Percentiles rank a stretch among this genome's conserved stretches.
phyloP scores from a whole-genome alignment of 257 asterid genomes.

The Solanum corneliomulleri region DNA sequence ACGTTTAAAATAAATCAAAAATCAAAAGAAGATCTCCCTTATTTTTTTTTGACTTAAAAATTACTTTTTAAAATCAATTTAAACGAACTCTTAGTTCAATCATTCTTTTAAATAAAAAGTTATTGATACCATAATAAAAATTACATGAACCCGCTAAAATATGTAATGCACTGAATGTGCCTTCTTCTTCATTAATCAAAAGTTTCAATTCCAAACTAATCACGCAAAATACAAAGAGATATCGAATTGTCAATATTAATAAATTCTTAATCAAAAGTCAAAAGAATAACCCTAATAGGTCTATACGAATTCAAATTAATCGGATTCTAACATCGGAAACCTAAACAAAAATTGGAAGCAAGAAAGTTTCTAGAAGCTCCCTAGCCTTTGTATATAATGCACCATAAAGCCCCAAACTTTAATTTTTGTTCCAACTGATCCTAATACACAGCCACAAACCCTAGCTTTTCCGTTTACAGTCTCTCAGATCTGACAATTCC shows the following conservation, averaged over 20 bases:
- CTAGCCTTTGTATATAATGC: neutral
- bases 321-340: neutral
- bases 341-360: neutral
- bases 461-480: conserved; percentile 10
- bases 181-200: neutral
- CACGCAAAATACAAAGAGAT: too few species aligned
- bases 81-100: too few species aligned
- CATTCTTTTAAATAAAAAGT: too few species aligned
- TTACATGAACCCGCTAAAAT: neutral
- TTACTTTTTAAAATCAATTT: too few species aligned
- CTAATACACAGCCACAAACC: conserved; percentile 16
- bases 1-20: too few species aligned
- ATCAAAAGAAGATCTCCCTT: too few species aligned
- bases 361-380: neutral
- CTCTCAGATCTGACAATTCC: conserved; percentile 25
- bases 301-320: neutral
- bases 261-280: neutral
- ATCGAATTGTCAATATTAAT: too few species aligned
- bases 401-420: neutral
- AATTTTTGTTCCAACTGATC: neutral
- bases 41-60: too few species aligned
- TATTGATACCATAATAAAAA: neutral
- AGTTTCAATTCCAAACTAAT: neutral
- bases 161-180: neutral
- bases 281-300: too few species aligned